These are phyloP conservation scores for Setomelanomma holmii DNA, from an alignment of 2,329 filamentous ascomycete species.

Conservation along the genomic window DNA sequence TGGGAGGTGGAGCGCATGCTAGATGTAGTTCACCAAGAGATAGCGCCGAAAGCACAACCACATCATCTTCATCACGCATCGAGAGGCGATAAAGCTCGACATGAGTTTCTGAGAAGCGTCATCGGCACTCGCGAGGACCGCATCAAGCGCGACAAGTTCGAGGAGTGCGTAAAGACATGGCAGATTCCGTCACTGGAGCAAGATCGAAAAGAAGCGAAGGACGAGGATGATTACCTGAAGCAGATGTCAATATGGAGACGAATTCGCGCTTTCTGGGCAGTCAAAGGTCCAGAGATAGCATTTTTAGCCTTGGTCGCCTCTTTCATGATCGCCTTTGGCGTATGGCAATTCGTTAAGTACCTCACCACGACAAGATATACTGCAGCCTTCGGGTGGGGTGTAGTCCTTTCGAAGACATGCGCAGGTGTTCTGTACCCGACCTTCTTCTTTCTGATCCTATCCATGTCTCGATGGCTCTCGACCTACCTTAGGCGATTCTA, in stretches of 20 bases:
- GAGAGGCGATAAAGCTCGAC: constrained; percentile 52
- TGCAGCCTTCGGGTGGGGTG: constrained; percentile 63
- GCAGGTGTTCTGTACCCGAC: constrained; percentile 65
- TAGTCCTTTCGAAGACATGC: constrained; percentile 62
- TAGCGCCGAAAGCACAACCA: constrained; percentile 55
- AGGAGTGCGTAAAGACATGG: constrained; percentile 54
- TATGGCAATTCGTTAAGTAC: constrained; percentile 65
- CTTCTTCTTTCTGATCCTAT: constrained; percentile 65
- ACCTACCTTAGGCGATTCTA: constrained; percentile 62
- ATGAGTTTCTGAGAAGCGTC: constrained; percentile 60
- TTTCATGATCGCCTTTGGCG: constrained; percentile 59
- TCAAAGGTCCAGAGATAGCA: constrained; percentile 60
- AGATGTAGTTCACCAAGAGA: constrained; percentile 60
- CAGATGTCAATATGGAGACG: constrained; percentile 56
- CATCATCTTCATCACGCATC: constrained; percentile 55
- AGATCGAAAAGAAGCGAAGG: constrained; percentile 56
- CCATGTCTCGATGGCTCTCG: constrained; percentile 65
- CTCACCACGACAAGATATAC: constrained; percentile 54
- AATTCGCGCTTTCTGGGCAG: constrained; percentile 62
- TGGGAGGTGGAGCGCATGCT: constrained; percentile 61
- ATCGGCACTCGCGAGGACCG: constrained; percentile 53
- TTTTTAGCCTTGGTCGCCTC: constrained; percentile 59
- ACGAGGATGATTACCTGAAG: constrained; percentile 57
- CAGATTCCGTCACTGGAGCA: constrained; percentile 58
- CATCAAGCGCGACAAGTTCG: constrained; percentile 59